phyloP scores from a whole-genome alignment of 2,329 filamentous ascomycete genomes.

The Pseudogymnoascus sp. region DNA sequence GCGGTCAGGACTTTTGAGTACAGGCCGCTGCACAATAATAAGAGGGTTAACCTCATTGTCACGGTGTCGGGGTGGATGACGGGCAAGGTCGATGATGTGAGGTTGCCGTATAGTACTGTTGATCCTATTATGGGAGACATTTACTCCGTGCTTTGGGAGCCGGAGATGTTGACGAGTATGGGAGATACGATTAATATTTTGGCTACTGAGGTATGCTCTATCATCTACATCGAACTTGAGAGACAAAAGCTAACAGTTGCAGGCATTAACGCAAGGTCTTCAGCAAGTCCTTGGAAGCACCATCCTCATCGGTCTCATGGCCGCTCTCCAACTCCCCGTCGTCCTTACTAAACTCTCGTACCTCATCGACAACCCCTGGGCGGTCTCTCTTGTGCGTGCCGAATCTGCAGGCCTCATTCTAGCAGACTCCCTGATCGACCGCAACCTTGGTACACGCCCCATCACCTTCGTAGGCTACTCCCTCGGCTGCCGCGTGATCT shows the following conservation, averaged over 20 bases:
- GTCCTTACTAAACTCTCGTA: conserved; percentile 91
- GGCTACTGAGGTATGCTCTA: conserved; percentile 73
- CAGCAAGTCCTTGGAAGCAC: conserved; percentile 92
- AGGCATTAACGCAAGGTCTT: conserved; percentile 91
- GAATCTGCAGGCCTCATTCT: conserved; percentile 84
- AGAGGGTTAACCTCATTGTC: conserved; percentile 89
- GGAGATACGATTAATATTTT: conserved; percentile 98
- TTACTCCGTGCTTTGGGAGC: conserved; percentile 95
- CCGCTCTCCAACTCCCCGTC: conserved; percentile 83
- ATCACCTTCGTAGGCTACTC: conserved; percentile 94
- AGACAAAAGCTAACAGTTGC: conserved; percentile 22
- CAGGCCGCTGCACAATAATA: conserved; percentile 93
- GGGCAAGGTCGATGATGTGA: conserved; percentile 92
- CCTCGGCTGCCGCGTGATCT: conserved; percentile 84
- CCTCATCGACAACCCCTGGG: conserved; percentile 97
- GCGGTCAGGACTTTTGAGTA: conserved; percentile 97
- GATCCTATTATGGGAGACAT: conserved; percentile 98
- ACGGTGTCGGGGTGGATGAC: conserved; percentile 98
- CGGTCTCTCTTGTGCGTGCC: conserved; percentile 86
- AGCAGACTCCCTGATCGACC: conserved; percentile 85
- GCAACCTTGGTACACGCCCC: conserved; percentile 82
- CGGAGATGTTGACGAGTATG: conserved; percentile 95
- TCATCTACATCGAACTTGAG: neutral
- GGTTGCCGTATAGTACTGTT: conserved; percentile 89
- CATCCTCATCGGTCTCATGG: conserved; percentile 82